These are phyloP conservation scores for Dichomitus squalens DNA, from an alignment of 1,284 basidiomycete species.

Conservation along the genomic window DNA sequence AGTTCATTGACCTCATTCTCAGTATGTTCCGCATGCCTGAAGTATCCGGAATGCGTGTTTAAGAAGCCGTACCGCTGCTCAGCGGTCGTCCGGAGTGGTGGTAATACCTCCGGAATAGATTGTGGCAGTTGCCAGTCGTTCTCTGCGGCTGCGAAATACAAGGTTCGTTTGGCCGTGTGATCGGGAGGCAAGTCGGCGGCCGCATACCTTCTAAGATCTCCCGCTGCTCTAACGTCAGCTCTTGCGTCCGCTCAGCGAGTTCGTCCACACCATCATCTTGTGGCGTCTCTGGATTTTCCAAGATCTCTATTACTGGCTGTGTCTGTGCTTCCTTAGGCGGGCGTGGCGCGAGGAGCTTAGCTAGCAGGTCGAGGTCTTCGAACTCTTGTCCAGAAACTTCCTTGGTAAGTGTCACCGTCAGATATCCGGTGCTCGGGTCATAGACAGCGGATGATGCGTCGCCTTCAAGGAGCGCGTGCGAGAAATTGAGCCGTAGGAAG, in stretches of 20 bases:
- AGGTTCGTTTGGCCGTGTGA: background rate
- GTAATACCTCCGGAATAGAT: constrained; percentile 45
- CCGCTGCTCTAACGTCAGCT: constrained; percentile 54
- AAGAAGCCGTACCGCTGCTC: constrained; percentile 73
- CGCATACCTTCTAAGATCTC: constrained; percentile 61
- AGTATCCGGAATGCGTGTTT: constrained; percentile 71
- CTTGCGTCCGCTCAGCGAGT: constrained; percentile 40
- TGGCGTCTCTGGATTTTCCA: constrained; percentile 42
- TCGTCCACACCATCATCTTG: constrained; percentile 40
- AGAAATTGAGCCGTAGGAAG: constrained; percentile 76
- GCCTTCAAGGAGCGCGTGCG: constrained; percentile 65
- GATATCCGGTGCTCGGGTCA: constrained; percentile 69
- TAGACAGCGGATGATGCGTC: constrained; percentile 71
- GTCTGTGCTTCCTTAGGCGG: constrained; percentile 37
- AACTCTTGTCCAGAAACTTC: constrained; percentile 65
- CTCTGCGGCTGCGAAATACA: constrained; percentile 53
- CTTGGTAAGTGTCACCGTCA: constrained; percentile 74
- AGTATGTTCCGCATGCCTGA: constrained; percentile 65
- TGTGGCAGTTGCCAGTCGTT: constrained; percentile 81
- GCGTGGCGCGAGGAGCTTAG: constrained; percentile 72
- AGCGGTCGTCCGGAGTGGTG: constrained; percentile 41
- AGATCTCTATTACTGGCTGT: constrained; percentile 64
- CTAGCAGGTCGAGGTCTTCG: constrained; percentile 72
- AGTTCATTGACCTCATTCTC: constrained; percentile 83
- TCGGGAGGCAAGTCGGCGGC: background rate